Percentiles rank a stretch among this genome's conserved stretches.
Conservation (phyloP, 495 filamentous ascomycete species). For the Stereocaulon alpinum region DNA sequence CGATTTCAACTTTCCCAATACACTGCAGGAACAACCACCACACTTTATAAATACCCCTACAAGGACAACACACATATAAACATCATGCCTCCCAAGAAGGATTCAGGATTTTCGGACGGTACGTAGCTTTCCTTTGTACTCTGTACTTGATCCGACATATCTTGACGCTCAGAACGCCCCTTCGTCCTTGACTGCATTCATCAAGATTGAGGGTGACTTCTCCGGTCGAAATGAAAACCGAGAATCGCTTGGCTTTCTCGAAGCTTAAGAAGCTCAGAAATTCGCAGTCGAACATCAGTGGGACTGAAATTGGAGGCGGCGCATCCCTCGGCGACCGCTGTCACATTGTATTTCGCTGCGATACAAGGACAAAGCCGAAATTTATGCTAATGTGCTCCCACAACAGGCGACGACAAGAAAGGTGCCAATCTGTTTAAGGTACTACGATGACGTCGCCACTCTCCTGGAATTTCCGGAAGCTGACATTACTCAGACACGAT, state of each 20-base stretch:
- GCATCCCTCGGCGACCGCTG: too few species aligned
- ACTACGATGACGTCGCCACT: constrained; percentile 4
- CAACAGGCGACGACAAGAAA: constrained; percentile 85
- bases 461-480: neutral
- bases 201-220: neutral
- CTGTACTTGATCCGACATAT: neutral
- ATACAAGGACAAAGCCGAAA: too few species aligned
- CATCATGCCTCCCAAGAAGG: constrained; percentile 9
- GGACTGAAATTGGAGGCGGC: too few species aligned
- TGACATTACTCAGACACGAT: constrained; percentile 57
- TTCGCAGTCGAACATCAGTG: too few species aligned
- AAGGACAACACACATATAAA: neutral
- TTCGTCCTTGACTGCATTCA: neutral
- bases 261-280: too few species aligned
- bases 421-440: constrained; percentile 97
- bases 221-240: too few species aligned
- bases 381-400: neutral
- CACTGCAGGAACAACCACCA: neutral
- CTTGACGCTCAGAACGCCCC: neutral
- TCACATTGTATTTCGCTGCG: too few species aligned
- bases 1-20: neutral
- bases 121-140: constrained; percentile 15
- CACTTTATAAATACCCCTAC: neutral
- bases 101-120: constrained; percentile 25
- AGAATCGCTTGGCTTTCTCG: neutral